Conservation (phyloP, 257 asterid species). For the Linderniella brevidens region DNA sequence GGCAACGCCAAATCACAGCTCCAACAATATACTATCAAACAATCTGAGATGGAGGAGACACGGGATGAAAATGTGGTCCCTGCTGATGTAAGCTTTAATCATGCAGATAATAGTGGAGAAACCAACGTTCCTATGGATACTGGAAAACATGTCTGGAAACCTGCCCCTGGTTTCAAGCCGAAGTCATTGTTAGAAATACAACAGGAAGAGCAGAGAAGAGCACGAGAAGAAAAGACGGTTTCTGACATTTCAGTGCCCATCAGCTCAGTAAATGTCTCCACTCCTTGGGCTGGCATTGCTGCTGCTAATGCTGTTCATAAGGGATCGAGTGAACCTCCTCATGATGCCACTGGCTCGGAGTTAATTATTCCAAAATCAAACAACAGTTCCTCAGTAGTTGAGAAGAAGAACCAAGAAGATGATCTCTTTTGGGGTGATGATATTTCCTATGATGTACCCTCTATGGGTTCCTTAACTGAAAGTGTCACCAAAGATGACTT, state of each 20-base stretch:
- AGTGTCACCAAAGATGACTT: constrained; percentile 38
- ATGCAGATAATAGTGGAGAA: constrained; percentile 14
- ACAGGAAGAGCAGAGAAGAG: constrained; percentile 88
- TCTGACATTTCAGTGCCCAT: constrained; percentile 39
- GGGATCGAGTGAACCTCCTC: constrained; percentile 23
- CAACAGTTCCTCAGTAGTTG: constrained; percentile 26
- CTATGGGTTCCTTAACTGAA: constrained; percentile 22
- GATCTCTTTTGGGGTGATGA: constrained; percentile 45
- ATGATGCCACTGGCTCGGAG: constrained; percentile 20
- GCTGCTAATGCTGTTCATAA: constrained; percentile 38
- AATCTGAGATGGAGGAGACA: constrained; percentile 23
- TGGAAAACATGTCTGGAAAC: constrained; percentile 82
- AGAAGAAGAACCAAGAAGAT: constrained; percentile 39
- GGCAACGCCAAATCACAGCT: constrained; percentile 20
- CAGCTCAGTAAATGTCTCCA: constrained; percentile 29
- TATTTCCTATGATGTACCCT: constrained; percentile 20
- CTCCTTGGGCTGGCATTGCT: constrained; percentile 54
- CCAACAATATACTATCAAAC: constrained; percentile 18
- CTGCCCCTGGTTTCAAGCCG: constrained; percentile 93
- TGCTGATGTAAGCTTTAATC: constrained; percentile 15
- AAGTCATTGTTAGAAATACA: constrained; percentile 86
- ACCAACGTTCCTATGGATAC: constrained; percentile 13
- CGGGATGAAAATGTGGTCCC: constrained; percentile 16
- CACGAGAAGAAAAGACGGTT: constrained; percentile 33
- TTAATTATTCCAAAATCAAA: constrained; percentile 24